Base-by-base conservation (phyloP, 129 eudicot species). In the Solidago caesia region DNA sequence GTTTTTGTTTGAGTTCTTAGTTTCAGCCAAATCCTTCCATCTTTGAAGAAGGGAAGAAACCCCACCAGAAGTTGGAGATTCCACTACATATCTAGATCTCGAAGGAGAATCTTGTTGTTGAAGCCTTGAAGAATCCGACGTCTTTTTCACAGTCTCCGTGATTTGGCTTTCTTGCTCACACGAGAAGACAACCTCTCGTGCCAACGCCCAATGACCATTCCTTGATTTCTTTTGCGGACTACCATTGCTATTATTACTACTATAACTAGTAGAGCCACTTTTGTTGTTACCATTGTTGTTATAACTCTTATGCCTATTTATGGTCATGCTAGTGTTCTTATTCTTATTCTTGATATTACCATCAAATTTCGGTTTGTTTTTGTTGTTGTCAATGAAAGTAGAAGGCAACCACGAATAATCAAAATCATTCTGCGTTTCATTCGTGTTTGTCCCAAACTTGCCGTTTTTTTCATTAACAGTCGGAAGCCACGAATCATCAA, bases 21-120 rank as follows among this genome's bases (percentile, higher is more conserved):
- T 46, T 75, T 79, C 85, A 3, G 87, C 85, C 60, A 79, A 64
- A 71, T 80, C 88, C 52, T 82, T 74, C 98, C 98, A 92, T 67
- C 59, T 87, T 59, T 71, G 86, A 53, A 89, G 85, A 2, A 92
- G 83, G 0, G 96, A 87, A 9, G 98, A 92, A 43, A 92, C 96
- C 5, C 85, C 91, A 4, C 83, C 76, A 7, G 52, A 66, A 68
- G 74, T 81, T 8, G 74, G 73, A 57, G 76, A 70, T 76, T 77
- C 82, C 5, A 55, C 63, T 1, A 79, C 67, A 67, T n/a, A 56
- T 42, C 74, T 81, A 4, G 69, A 21, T 44, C 53, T 64, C 27
- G 68, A 25, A 41, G 64, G 64, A 8, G 77, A 44, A 75, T 70
- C 41, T 3, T 46, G 56, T 55, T 62, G 71, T 46, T 60, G 59